A percentile compares a stretch with the other conserved stretches of the same genome.
These are phyloP conservation scores for Mycotypha africana DNA, from an alignment of 371 early-diverging fungal genomes.

Conservation along the genomic window DNA sequence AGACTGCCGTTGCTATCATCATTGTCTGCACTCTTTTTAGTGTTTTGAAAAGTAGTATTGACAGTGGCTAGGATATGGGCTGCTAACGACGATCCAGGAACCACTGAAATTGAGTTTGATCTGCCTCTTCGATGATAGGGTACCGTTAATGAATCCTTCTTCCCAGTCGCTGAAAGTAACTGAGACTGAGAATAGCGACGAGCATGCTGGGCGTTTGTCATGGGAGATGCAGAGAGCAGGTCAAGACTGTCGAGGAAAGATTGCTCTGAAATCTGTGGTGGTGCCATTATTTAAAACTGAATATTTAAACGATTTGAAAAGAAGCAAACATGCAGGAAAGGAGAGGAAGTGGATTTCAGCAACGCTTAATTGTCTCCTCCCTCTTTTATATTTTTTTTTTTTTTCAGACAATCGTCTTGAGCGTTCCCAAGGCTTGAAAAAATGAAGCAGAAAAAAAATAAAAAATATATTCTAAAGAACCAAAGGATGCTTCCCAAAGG, in stretches of 20 bases:
- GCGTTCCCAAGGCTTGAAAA: too few relatives aligned
- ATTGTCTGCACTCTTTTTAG: constrained; percentile 3
- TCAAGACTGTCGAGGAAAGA: neutral
- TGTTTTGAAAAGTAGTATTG: constrained; percentile 26
- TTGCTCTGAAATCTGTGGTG: constrained; percentile 12
- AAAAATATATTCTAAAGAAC: neutral
- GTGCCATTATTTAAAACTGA: constrained; percentile 6
- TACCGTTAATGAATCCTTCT: constrained; percentile 15
- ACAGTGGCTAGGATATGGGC: constrained; percentile 33
- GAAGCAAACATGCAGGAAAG: too few relatives aligned
- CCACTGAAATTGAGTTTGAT: constrained; percentile 19
- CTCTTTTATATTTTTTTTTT: too few relatives aligned
- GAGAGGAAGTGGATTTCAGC: neutral
- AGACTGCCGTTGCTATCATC: constrained; percentile 2
- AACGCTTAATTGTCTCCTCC: neutral
- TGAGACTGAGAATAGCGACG: constrained; percentile 24
- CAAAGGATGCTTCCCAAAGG: too few relatives aligned
- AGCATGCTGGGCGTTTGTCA: too few relatives aligned
- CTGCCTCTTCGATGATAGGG: constrained; percentile 14
- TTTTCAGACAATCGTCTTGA: too few relatives aligned
- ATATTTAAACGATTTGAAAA: too few relatives aligned
- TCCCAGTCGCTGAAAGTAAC: constrained; percentile 10
- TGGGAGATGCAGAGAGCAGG: too few relatives aligned
- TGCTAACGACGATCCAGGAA: constrained; percentile 24
- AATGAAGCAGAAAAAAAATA: constrained; percentile 2